These are phyloP conservation scores for Penicillium ucsense DNA, from an alignment of 495 filamentous ascomycete genomes.

Conservation along the genomic window DNA sequence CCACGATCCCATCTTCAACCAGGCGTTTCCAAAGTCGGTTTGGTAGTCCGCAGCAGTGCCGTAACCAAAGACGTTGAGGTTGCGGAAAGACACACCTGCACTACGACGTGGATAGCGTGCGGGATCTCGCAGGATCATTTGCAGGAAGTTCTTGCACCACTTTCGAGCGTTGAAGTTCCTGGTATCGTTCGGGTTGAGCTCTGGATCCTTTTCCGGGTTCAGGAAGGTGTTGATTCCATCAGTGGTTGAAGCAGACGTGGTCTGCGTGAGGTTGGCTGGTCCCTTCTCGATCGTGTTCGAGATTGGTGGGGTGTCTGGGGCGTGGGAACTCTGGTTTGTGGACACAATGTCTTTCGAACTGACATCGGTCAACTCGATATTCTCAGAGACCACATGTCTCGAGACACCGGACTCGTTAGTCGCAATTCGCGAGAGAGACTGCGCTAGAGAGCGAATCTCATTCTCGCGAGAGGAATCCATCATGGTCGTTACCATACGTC, in stretches of 20 bases:
- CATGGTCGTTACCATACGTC: too few relatives aligned
- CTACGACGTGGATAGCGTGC: constrained; percentile 32
- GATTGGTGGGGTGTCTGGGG: too few relatives aligned
- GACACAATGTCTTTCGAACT: too few relatives aligned
- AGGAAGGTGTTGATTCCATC: constrained; percentile 37
- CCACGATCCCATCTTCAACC: constrained; percentile 33
- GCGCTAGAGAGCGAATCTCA: too few relatives aligned
- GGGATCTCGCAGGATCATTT: constrained; percentile 29
- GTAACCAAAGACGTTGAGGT: constrained; percentile 1
- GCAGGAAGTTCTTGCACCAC: constrained; percentile 38
- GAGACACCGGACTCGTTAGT: too few relatives aligned
- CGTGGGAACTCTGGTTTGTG: too few relatives aligned
- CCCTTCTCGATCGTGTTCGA: too few relatives aligned
- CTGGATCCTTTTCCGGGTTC: constrained; percentile 26
- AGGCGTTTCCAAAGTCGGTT: constrained; percentile 57
- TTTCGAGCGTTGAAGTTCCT: constrained; percentile 34
- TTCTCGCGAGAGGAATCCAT: too few relatives aligned
- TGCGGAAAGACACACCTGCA: constrained; percentile 1
- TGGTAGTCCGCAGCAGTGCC: constrained; percentile 49
- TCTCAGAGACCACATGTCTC: too few relatives aligned
- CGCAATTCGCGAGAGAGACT: too few relatives aligned
- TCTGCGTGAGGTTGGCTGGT: background rate
- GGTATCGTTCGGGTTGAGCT: constrained; percentile 33
- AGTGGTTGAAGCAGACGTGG: constrained; percentile 3
- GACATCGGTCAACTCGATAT: too few relatives aligned